These are phyloP conservation scores for Dictyophora rubrovolvata DNA, from an alignment of 768 basidiomycete species.

Conservation along the genomic window DNA sequence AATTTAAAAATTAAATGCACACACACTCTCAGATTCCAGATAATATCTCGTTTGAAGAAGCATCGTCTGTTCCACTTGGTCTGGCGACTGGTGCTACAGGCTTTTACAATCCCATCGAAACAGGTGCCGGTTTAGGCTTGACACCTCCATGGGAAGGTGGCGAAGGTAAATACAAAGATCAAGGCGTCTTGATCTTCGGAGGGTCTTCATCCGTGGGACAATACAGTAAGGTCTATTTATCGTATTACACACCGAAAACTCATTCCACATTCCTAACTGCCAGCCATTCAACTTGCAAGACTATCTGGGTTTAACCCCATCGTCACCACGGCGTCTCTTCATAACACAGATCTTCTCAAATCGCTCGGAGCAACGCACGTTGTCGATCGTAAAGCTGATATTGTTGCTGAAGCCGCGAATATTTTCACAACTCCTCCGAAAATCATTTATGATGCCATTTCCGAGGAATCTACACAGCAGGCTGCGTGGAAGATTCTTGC, in stretches of 20 bases:
- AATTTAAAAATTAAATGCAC: not conserved
- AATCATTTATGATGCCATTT: slow-evolving; percentile 23
- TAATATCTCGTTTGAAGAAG: slow-evolving; percentile 37
- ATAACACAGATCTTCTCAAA: slow-evolving; percentile 22
- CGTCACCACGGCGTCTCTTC: slow-evolving; percentile 28
- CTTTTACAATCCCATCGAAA: slow-evolving; percentile 29
- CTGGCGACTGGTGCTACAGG: slow-evolving; percentile 42
- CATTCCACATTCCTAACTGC: not conserved
- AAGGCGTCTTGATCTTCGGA: slow-evolving; percentile 19
- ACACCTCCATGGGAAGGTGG: not conserved
- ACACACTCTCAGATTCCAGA: slow-evolving; percentile 30
- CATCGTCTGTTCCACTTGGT: slow-evolving; percentile 37
- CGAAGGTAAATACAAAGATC: slow-evolving; percentile 8
- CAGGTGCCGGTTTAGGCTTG: slow-evolving; percentile 19
- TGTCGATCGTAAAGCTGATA: slow-evolving; percentile 19
- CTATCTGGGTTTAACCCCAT: slow-evolving; percentile 32
- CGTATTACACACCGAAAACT: not conserved
- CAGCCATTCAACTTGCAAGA: slow-evolving; percentile 31
- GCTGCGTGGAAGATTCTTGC: slow-evolving; percentile 27
- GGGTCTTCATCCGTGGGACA: slow-evolving; percentile 21
- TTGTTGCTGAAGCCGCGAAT: slow-evolving; percentile 5
- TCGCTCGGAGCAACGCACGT: slow-evolving; percentile 32
- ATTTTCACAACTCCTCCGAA: slow-evolving; percentile 15
- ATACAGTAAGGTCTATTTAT: slow-evolving; percentile 15
- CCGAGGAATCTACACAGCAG: slow-evolving; percentile 29